phyloP scores from a whole-genome alignment of 257 asterid genomes.

The Salvia miltiorrhiza region DNA sequence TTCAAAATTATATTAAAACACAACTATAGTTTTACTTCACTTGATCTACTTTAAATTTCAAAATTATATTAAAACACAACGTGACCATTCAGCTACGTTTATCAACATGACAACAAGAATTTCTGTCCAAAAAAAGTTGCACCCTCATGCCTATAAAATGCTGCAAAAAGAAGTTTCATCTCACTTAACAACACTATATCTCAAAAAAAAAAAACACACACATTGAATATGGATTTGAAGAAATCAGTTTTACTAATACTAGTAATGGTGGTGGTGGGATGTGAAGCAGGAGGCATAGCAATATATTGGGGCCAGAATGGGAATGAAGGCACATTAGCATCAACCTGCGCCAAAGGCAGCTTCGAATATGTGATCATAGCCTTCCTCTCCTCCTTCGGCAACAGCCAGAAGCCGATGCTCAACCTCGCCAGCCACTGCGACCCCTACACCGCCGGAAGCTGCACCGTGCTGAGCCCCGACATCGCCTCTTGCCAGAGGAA shows the following conservation, averaged over 20 bases:
- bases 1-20: background rate
- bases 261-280: slow-evolving; percentile 30
- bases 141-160: slow-evolving; percentile 25
- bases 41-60: background rate
- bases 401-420: slow-evolving; percentile 43
- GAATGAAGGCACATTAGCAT: slow-evolving; percentile 50
- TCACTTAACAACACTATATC: too few relatives aligned
- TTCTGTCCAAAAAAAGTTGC: slow-evolving; percentile 23
- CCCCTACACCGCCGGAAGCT: slow-evolving; percentile 35
- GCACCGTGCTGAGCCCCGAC: slow-evolving; percentile 39
- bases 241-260: slow-evolving; percentile 18
- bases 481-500: slow-evolving; percentile 42
- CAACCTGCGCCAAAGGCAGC: slow-evolving; percentile 49
- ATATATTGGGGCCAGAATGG: slow-evolving; percentile 68
- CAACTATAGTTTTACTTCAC: background rate
- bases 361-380: slow-evolving; percentile 43
- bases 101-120: background rate
- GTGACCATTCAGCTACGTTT: slow-evolving; percentile 24
- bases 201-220: too few relatives aligned
- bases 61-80: background rate
- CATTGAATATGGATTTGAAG: slow-evolving; percentile 28
- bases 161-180: background rate
- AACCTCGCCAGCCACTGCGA: slow-evolving; percentile 68
- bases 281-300: slow-evolving; percentile 52
- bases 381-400: slow-evolving; percentile 49